Conservation (phyloP, 495 filamentous ascomycete species). For the Pyrenopolyporus hunteri region DNA sequence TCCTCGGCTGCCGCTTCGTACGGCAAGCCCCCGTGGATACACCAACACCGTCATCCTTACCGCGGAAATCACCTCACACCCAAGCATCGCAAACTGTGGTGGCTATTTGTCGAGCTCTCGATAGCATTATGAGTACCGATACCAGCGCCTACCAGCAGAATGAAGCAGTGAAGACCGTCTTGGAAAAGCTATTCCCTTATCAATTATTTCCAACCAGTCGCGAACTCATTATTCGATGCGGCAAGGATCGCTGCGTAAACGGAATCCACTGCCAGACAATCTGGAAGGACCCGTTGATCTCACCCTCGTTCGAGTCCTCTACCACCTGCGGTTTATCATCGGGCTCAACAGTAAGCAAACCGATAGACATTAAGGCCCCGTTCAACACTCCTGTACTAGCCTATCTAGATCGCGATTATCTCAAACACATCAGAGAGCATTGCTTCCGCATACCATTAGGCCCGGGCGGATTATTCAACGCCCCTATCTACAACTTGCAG, state of each 20-base stretch:
- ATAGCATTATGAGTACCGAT: slow-evolving; percentile 39
- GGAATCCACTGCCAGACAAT: slow-evolving; percentile 45
- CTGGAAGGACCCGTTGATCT: slow-evolving; percentile 40
- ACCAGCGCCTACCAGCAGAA: slow-evolving; percentile 28
- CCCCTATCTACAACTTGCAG: slow-evolving; percentile 46
- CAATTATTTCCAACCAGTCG: slow-evolving; percentile 33
- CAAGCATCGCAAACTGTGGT: slow-evolving; percentile 32
- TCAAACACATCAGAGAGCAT: slow-evolving; percentile 42
- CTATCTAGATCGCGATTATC: slow-evolving; percentile 47
- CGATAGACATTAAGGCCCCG: not conserved
- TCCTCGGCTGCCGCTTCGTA: slow-evolving; percentile 49
- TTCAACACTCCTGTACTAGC: slow-evolving; percentile 46
- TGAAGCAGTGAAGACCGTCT: slow-evolving; percentile 43
- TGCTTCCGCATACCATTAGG: slow-evolving; percentile 41
- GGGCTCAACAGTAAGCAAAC: slow-evolving; percentile 14
- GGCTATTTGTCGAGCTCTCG: slow-evolving; percentile 40
- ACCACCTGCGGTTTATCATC: slow-evolving; percentile 43
- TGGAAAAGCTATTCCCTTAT: slow-evolving; percentile 46
- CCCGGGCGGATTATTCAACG: slow-evolving; percentile 41
- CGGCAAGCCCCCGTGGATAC: slow-evolving; percentile 40
- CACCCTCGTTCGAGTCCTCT: slow-evolving; percentile 46
- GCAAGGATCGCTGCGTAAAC: slow-evolving; percentile 36
- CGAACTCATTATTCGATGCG: slow-evolving; percentile 49
- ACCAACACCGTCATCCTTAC: slow-evolving; percentile 30
- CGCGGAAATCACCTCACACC: not conserved